Conservation (phyloP, 352 stramenopile genomes). For the Phytopythium helicoides region DNA sequence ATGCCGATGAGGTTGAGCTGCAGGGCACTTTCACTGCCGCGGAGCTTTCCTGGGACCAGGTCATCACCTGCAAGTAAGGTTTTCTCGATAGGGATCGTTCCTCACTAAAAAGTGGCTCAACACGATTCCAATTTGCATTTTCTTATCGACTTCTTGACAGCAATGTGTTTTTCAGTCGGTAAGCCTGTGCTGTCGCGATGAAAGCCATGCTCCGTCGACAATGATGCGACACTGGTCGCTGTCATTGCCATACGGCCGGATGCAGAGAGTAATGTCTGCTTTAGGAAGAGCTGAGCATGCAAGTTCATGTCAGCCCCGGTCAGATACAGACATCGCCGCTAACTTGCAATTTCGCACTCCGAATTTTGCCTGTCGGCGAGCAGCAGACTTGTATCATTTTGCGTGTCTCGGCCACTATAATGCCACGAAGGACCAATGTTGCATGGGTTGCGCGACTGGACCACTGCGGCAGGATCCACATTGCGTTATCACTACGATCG, state of each 20-base stretch:
- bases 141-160: not conserved
- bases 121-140: too few species aligned
- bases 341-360: constrained; percentile 36
- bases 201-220: constrained; percentile 50
- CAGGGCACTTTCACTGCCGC: constrained; percentile 42
- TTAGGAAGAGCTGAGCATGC: constrained; percentile 42
- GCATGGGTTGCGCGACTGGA: constrained; percentile 55
- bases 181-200: constrained; percentile 16
- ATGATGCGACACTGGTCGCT: constrained; percentile 24
- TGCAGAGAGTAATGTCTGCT: constrained; percentile 32
- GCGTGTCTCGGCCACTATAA: constrained; percentile 65
- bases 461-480: constrained; percentile 21
- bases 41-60: constrained; percentile 46
- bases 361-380: constrained; percentile 28
- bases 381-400: constrained; percentile 62
- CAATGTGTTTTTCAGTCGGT: too few species aligned
- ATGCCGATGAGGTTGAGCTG: constrained; percentile 35
- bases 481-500: not conserved
- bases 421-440: constrained; percentile 46
- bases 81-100: not conserved
- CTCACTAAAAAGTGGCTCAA: too few species aligned
- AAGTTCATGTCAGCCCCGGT: not conserved
- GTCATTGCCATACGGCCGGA: constrained; percentile 24
- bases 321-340: not conserved
- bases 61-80: constrained; percentile 42